Evolutionary conservation across 1,284 basidiomycete species (phyloP).

Genomic region (Ceratobasidium sp.): DNA sequence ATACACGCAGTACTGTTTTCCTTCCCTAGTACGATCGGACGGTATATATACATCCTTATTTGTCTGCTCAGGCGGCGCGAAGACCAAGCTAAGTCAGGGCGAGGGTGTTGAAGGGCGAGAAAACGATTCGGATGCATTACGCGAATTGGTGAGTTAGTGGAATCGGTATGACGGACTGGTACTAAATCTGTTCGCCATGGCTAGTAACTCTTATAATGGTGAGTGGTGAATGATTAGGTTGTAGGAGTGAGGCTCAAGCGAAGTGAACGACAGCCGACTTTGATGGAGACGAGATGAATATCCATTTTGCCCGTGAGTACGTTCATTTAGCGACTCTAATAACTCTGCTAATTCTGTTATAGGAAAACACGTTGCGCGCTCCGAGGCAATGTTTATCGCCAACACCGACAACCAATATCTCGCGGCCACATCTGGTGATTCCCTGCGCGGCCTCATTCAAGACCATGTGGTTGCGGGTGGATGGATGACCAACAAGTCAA

Average conservation of each 20-base stretch:
- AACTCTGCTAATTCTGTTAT: conserved; percentile 27
- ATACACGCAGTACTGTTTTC: too few relatives aligned
- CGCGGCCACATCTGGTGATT: conserved; percentile 97
- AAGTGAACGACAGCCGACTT: conserved; percentile 82
- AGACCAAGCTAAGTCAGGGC: too few relatives aligned
- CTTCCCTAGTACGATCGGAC: too few relatives aligned
- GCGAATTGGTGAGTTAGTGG: conserved; percentile 86
- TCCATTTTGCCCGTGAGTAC: conserved; percentile 93
- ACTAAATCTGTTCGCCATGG: background rate
- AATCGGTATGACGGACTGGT: background rate
- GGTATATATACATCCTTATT: too few relatives aligned
- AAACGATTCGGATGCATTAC: conserved; percentile 99
- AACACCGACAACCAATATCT: conserved; percentile 99
- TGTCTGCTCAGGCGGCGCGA: too few relatives aligned
- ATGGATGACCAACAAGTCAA: conserved; percentile 98
- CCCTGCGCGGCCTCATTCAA: conserved; percentile 97
- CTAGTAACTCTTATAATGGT: conserved; percentile 95
- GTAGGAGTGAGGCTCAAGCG: background rate
- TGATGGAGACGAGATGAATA: conserved; percentile 99
- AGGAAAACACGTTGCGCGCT: conserved; percentile 94
- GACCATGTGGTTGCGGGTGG: conserved; percentile 99
- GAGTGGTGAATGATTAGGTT: conserved; percentile 53
- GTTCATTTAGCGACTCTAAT: background rate
- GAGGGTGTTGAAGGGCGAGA: conserved; percentile 93
- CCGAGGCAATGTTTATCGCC: conserved; percentile 94